Evolutionary conservation across 2,329 filamentous ascomycete species (phyloP).

Genomic region (Penicillium hordei): DNA sequence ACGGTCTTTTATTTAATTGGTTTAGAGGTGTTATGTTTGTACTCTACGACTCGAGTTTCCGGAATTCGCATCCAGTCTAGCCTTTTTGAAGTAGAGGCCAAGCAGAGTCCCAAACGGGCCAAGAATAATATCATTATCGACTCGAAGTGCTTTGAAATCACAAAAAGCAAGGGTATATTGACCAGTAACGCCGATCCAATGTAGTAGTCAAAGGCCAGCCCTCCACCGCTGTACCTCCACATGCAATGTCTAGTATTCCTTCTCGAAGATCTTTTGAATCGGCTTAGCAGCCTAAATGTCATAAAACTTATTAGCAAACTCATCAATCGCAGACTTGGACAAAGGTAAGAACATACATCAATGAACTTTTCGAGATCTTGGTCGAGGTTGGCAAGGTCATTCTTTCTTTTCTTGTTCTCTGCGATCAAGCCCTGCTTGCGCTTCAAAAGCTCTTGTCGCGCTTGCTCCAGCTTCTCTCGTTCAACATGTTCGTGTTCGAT

Average conservation of each 20-base stretch:
- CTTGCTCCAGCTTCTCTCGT: constrained; percentile 79
- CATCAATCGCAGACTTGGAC: not conserved
- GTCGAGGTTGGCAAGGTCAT: constrained; percentile 87
- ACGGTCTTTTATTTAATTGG: not conserved
- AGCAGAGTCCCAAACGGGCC: not conserved
- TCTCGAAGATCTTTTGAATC: constrained; percentile 82
- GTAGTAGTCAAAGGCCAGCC: constrained; percentile 12
- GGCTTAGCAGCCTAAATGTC: constrained; percentile 72
- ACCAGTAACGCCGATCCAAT: constrained; percentile 26
- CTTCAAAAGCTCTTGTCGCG: constrained; percentile 73
- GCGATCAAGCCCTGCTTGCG: constrained; percentile 68
- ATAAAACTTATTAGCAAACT: constrained; percentile 11
- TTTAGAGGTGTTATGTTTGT: not conserved
- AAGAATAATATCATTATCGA: not conserved
- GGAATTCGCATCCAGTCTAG: not conserved
- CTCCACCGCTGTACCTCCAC: constrained; percentile 5
- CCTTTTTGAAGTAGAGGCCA: not conserved
- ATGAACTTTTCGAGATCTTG: constrained; percentile 92
- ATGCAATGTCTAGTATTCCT: constrained; percentile 52
- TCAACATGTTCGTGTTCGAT: constrained; percentile 89
- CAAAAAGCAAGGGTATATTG: constrained; percentile 28
- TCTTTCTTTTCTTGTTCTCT: constrained; percentile 88
- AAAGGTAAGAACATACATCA: constrained; percentile 59
- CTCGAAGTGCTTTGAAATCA: constrained; percentile 7
- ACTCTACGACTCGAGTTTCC: not conserved